These are phyloP conservation scores for Rheum nobile DNA, from an alignment of 148 eudicot genomes.

Conservation along the genomic window DNA sequence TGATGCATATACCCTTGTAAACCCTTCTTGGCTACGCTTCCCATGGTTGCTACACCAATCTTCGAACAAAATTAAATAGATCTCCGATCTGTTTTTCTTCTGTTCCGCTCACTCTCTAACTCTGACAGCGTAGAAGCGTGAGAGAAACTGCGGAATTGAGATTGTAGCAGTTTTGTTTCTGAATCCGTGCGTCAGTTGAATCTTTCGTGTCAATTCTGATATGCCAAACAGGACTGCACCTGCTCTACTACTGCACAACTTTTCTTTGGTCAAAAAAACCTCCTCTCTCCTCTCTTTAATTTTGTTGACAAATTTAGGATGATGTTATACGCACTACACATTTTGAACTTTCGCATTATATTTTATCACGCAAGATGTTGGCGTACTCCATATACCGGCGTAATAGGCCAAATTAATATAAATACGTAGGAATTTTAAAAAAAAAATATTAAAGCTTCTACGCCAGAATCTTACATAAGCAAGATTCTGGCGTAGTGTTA, in stretches of 20 bases:
- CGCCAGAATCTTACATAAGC: no score
- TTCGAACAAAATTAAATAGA: background rate
- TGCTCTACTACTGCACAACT: background rate
- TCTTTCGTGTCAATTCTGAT: background rate
- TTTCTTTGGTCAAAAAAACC: background rate
- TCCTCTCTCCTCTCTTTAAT: no score
- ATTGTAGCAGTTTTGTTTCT: background rate
- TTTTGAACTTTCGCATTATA: no score
- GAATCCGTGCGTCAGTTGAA: background rate
- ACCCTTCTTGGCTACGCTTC: constrained; percentile 11
- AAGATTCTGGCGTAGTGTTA: no score
- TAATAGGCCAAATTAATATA: no score
- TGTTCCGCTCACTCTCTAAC: background rate
- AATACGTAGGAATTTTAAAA: no score
- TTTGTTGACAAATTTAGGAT: no score
- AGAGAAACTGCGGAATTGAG: background rate
- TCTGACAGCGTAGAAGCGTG: background rate
- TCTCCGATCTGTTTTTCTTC: background rate
- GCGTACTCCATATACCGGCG: no score
- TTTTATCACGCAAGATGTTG: no score
- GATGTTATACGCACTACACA: no score
- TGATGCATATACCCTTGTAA: constrained; percentile 7
- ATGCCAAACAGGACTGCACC: background rate
- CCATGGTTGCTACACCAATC: constrained; percentile 1
- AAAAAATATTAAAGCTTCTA: no score